phyloP scores from a whole-genome alignment of 2,329 filamentous ascomycete genomes.

The Cercospora sesami region DNA sequence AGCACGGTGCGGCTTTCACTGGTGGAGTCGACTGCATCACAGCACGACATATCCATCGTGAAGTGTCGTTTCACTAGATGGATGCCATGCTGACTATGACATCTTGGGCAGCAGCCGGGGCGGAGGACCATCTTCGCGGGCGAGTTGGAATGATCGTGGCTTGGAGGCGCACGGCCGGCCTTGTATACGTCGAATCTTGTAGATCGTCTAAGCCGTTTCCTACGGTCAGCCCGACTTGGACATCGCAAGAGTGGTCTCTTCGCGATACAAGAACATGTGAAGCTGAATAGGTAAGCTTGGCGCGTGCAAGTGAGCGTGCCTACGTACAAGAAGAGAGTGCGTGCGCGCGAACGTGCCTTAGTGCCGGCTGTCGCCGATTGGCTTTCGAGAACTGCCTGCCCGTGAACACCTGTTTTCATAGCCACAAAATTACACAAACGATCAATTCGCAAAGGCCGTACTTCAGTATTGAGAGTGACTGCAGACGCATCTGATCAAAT shows the following conservation, averaged over 20 bases:
- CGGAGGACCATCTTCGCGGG: neutral
- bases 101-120: neutral
- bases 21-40: constrained; percentile 4
- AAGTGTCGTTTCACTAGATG: neutral
- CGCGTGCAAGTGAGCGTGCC: neutral
- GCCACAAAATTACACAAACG: neutral
- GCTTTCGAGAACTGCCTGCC: neutral
- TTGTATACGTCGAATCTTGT: neutral
- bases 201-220: neutral
- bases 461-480: neutral
- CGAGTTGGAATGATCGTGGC: neutral
- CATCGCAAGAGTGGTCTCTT: neutral
- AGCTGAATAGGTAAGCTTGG: neutral
- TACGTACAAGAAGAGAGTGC: neutral
- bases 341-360: neutral
- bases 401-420: neutral
- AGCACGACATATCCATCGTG: neutral
- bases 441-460: neutral
- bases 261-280: neutral
- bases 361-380: neutral
- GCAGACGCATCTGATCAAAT: neutral
- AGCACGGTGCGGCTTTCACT: neutral
- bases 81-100: neutral
- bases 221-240: neutral
- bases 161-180: neutral